phyloP scores from a whole-genome alignment of 1,284 basidiomycete species.

The Apiotrichum mycotoxinovorans region DNA sequence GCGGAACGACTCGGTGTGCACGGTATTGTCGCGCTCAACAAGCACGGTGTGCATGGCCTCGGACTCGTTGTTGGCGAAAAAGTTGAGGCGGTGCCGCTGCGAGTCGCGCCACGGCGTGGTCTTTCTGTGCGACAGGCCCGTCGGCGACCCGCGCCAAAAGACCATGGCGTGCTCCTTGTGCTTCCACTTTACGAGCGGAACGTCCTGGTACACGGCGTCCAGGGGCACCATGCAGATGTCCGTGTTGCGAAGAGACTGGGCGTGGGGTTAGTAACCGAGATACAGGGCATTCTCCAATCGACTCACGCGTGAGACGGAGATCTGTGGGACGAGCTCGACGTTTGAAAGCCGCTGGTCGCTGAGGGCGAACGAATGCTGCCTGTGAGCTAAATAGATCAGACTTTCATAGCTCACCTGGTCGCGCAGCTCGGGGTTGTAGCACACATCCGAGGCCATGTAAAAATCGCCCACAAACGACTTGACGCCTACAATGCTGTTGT shows the following conservation, averaged over 20 bases:
- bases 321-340: conserved; percentile 6
- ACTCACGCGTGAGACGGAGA: too few relatives aligned
- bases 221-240: conserved; percentile 40
- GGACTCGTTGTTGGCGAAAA: conserved; percentile 31
- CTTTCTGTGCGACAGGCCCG: conserved; percentile 47
- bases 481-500: neutral
- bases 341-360: conserved; percentile 12
- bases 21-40: conserved; percentile 16
- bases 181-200: conserved; percentile 34
- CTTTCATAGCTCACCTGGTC: conserved; percentile 28
- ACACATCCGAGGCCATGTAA: conserved; percentile 33
- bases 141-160: conserved; percentile 50
- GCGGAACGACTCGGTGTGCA: conserved; percentile 17
- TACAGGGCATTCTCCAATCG: conserved; percentile 11
- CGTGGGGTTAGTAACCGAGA: conserved; percentile 26
- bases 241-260: conserved; percentile 20
- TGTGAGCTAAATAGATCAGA: too few relatives aligned
- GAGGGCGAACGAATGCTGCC: conserved; percentile 10
- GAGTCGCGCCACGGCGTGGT: conserved; percentile 43
- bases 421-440: conserved; percentile 40
- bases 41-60: conserved; percentile 18
- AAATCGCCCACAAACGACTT: conserved; percentile 42
- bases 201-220: conserved; percentile 33
- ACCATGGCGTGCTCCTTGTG: conserved; percentile 43
- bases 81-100: conserved; percentile 50